Conservation (phyloP, 495 filamentous ascomycete genomes). For the Neurospora sp. region DNA sequence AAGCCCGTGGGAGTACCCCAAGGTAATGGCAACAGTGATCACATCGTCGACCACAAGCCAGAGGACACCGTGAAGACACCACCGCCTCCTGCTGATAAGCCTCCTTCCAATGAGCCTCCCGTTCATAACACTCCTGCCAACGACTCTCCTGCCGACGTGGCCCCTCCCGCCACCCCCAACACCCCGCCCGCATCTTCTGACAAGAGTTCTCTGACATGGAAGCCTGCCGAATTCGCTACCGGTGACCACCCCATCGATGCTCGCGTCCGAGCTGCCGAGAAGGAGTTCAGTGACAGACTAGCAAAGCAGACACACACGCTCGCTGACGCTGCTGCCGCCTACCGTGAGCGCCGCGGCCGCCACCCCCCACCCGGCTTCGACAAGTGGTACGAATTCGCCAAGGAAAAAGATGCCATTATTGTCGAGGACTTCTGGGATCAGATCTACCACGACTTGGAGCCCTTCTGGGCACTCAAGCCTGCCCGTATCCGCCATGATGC, state of each 20-base stretch:
- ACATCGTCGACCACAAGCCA: background rate
- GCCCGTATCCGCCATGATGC: conserved; percentile 44
- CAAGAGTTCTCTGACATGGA: background rate
- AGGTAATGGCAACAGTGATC: background rate
- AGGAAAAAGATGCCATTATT: conserved; percentile 46
- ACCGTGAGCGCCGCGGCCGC: conserved; percentile 51
- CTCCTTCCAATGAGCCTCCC: background rate
- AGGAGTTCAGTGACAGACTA: conserved; percentile 28
- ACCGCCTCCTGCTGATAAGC: background rate
- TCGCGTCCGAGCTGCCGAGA: conserved; percentile 33
- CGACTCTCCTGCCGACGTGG: background rate
- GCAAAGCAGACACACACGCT: conserved; percentile 40
- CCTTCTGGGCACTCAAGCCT: conserved; percentile 58
- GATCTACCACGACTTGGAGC: conserved; percentile 58
- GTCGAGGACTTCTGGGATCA: conserved; percentile 67
- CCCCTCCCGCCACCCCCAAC: background rate
- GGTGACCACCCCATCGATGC: conserved; percentile 36
- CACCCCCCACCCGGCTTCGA: conserved; percentile 68
- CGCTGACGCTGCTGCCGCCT: conserved; percentile 48
- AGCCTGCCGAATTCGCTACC: conserved; percentile 11
- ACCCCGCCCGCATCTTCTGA: background rate
- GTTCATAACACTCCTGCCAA: background rate
- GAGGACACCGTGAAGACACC: background rate
- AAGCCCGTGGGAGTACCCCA: background rate
- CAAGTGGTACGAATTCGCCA: conserved; percentile 57